These are phyloP conservation scores for Penicillium glabrum DNA, from an alignment of 2,329 filamentous ascomycete genomes.

Conservation along the genomic window DNA sequence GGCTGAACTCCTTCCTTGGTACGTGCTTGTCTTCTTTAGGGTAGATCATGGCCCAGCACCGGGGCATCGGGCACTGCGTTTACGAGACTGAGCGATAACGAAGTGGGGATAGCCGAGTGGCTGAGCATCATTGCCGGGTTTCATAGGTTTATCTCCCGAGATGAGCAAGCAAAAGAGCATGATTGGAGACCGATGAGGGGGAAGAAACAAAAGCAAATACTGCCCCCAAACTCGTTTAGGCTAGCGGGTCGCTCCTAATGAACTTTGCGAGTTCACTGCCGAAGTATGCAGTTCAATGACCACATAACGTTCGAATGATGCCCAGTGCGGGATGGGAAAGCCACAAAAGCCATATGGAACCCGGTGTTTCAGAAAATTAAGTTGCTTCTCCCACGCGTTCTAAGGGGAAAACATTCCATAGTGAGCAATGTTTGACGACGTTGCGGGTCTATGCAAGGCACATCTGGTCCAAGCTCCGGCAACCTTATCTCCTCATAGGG, in stretches of 20 bases:
- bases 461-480: constrained; percentile 14
- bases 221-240: constrained; percentile 4
- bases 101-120: not conserved
- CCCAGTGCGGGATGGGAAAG: constrained; percentile 5
- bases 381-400: constrained; percentile 1
- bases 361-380: constrained; percentile 1
- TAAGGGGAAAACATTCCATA: constrained; percentile 4
- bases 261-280: constrained; percentile 5
- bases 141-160: not conserved
- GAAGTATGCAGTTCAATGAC: constrained; percentile 6
- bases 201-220: not conserved
- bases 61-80: not conserved
- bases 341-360: constrained; percentile 22
- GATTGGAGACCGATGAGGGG: not conserved
- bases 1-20: not conserved
- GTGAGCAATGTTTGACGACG: constrained; percentile 19
- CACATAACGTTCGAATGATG: not conserved
- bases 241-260: constrained; percentile 3
- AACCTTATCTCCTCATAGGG: constrained; percentile 20
- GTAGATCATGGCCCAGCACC: not conserved
- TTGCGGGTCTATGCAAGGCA: constrained; percentile 24
- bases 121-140: not conserved
- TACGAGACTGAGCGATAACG: not conserved
- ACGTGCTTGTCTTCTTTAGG: not conserved
- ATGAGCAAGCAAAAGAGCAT: not conserved